These are phyloP conservation scores for Decorospora gaudefroyi DNA, from an alignment of 2,329 filamentous ascomycete genomes.

Conservation along the genomic window DNA sequence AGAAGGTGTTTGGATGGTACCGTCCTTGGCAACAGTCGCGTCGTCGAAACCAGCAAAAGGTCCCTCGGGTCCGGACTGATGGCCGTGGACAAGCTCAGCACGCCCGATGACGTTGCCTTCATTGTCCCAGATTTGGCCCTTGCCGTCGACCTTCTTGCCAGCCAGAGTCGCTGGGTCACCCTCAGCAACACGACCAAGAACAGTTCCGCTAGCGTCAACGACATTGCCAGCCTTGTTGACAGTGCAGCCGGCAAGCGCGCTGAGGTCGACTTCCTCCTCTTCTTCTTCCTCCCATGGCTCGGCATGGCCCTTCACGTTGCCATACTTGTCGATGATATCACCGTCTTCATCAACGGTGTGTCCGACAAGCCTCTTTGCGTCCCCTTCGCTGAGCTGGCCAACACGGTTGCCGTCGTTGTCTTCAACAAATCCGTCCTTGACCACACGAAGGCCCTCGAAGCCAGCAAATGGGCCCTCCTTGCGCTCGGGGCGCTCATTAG, in stretches of 20 bases:
- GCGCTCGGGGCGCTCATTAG: slow-evolving; percentile 60
- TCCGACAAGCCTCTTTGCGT: slow-evolving; percentile 72
- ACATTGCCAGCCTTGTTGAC: slow-evolving; percentile 68
- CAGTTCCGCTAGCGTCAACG: slow-evolving; percentile 62
- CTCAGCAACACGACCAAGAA: slow-evolving; percentile 62
- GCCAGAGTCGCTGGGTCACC: slow-evolving; percentile 61
- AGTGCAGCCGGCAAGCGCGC: slow-evolving; percentile 63
- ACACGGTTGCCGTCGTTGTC: slow-evolving; percentile 79
- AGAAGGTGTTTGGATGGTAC: slow-evolving; percentile 55
- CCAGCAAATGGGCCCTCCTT: slow-evolving; percentile 71
- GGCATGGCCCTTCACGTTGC: slow-evolving; percentile 63
- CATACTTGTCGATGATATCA: slow-evolving; percentile 78
- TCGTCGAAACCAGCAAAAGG: slow-evolving; percentile 65
- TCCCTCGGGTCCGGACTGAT: slow-evolving; percentile 57
- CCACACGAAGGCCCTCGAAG: slow-evolving; percentile 66
- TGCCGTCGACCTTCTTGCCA: slow-evolving; percentile 65
- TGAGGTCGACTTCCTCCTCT: slow-evolving; percentile 59
- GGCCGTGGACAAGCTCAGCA: slow-evolving; percentile 61
- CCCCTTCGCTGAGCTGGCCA: slow-evolving; percentile 71
- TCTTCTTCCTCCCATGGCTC: slow-evolving; percentile 60
- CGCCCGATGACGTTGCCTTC: slow-evolving; percentile 64
- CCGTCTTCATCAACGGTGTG: slow-evolving; percentile 79
- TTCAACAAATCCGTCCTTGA: slow-evolving; percentile 72
- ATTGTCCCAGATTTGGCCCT: slow-evolving; percentile 68
- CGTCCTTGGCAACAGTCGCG: slow-evolving; percentile 62